Percentiles rank a stretch among this genome's conserved stretches.
Evolutionary conservation across 2,329 filamentous ascomycete species (phyloP).

Genomic region (Aspergillus sp.): DNA sequence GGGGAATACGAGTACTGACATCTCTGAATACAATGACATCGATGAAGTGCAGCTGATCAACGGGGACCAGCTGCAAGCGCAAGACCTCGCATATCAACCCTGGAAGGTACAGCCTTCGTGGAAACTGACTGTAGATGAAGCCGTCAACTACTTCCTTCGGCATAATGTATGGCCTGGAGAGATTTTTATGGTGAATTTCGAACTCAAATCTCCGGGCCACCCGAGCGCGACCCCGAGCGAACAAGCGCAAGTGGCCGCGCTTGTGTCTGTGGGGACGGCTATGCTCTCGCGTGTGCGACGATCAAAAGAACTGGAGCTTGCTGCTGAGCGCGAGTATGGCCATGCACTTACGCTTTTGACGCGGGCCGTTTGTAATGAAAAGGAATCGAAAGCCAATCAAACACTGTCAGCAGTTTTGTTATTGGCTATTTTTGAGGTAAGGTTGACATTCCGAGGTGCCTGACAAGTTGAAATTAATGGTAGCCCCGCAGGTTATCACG

Average conservation of each 20-base stretch:
- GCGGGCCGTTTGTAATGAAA: conserved; percentile 31
- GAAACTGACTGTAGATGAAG: conserved; percentile 31
- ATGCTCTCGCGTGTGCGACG: conserved; percentile 57
- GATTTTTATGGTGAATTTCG: conserved; percentile 26
- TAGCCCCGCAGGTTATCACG: conserved; percentile 33
- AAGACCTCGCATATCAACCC: conserved; percentile 6
- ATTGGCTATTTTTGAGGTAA: conserved; percentile 63
- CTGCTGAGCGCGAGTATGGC: conserved; percentile 56
- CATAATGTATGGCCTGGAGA: conserved; percentile 34
- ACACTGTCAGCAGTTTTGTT: conserved; percentile 57
- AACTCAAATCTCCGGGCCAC: conserved; percentile 22
- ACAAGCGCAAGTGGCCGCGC: conserved; percentile 45
- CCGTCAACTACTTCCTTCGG: conserved; percentile 37
- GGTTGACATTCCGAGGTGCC: conserved; percentile 7
- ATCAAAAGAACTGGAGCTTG: conserved; percentile 47
- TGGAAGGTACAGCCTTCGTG: conserved; percentile 26
- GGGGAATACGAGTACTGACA: neutral
- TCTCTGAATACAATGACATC: conserved; percentile 21
- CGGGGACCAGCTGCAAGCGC: conserved; percentile 14
- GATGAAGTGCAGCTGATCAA: conserved; percentile 17
- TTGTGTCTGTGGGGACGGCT: conserved; percentile 60
- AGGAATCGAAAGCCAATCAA: conserved; percentile 40
- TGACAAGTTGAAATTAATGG: conserved; percentile 5
- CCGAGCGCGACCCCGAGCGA: conserved; percentile 24
- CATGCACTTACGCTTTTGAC: conserved; percentile 50